Evolutionary conservation across 2,329 filamentous ascomycete genomes (phyloP), one percentile per base, ranked within the genome.

Genomic region (Verticillium tricorpus): DNA sequence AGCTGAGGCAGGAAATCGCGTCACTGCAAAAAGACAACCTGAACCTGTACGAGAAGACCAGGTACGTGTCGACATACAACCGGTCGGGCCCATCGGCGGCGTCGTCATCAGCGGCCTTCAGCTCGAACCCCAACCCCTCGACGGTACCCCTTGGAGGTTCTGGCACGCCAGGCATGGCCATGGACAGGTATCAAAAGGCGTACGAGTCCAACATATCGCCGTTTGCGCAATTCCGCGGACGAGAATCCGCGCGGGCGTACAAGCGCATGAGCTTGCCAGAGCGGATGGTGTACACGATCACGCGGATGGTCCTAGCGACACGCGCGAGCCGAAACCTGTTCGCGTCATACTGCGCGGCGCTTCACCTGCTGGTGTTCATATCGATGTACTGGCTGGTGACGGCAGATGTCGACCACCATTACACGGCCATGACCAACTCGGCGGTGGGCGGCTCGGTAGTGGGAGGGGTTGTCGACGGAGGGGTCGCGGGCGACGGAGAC

Each of bases 201-300:
- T 99, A 99, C 77, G 95, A 99, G 78, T 91, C 91, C 52, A 96
- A 95, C 71, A 89, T 99, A 57, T 97, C 93, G 12, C 95, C 95
- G 0, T 99, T 99, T 74, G 93, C 94, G 31, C 93, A 93, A 2
- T 99, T 99, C 79, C 85, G 94, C 55, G 93, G 94, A n/a, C 86
- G 94, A 59, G 96, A 99, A 77, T 93, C 91, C 40, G 89, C 92
- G 7, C 84, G 96, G 57, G 95, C 94, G 1, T 93, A 97, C 75
- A 92, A 93, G 71, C 87, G 93, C 52, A 96, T 99, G 93, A 94
- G 89, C 69, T 79, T 97, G 9, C 93, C 93, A 0, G 95, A 99
- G 76, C 84, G 95, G 45, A 86, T 92, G 57, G 90, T 99, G 4
- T 96, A 96, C 76, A 93, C 93, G 37, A 84, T 97, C 60, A 97